These are phyloP conservation scores for Suillus sp. DNA, from an alignment of 768 basidiomycete species.

Conservation along the genomic window DNA sequence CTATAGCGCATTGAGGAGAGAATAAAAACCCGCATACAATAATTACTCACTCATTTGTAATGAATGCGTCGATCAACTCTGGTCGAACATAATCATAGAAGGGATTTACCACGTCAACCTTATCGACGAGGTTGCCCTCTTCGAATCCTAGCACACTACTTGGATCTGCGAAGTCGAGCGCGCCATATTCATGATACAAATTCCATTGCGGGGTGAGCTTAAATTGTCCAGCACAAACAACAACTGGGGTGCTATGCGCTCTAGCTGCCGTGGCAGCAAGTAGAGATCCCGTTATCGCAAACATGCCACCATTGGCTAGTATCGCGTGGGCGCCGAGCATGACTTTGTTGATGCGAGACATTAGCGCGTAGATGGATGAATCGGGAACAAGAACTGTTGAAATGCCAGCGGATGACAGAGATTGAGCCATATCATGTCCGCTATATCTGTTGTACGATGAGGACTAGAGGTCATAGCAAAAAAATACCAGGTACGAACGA, in stretches of 20 bases:
- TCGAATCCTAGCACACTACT: constrained; percentile 72
- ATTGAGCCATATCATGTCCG: constrained; percentile 82
- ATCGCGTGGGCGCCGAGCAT: constrained; percentile 95
- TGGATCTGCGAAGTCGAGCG: constrained; percentile 76
- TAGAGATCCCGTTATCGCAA: constrained; percentile 83
- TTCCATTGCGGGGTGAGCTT: constrained; percentile 94
- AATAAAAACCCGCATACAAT: constrained; percentile 15
- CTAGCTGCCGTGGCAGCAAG: constrained; percentile 85
- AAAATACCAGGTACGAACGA: constrained; percentile 56
- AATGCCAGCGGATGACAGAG: constrained; percentile 76
- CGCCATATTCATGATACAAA: constrained; percentile 82
- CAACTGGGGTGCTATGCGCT: constrained; percentile 88
- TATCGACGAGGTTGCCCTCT: constrained; percentile 77
- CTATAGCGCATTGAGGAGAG: constrained; percentile 42
- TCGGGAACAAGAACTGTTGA: constrained; percentile 98
- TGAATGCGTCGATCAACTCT: constrained; percentile 89
- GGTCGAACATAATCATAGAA: constrained; percentile 95
- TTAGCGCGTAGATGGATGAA: constrained; percentile 91
- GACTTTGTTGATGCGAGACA: constrained; percentile 97
- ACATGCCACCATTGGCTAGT: constrained; percentile 95
- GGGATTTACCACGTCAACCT: constrained; percentile 93
- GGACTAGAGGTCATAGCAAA: constrained; percentile 12
- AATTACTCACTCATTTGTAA: constrained; percentile 90
- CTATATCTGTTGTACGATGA: constrained; percentile 56
- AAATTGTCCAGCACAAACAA: constrained; percentile 94